phyloP scores from a whole-genome alignment of 129 eudicot species.

The Flaveria linearis region DNA sequence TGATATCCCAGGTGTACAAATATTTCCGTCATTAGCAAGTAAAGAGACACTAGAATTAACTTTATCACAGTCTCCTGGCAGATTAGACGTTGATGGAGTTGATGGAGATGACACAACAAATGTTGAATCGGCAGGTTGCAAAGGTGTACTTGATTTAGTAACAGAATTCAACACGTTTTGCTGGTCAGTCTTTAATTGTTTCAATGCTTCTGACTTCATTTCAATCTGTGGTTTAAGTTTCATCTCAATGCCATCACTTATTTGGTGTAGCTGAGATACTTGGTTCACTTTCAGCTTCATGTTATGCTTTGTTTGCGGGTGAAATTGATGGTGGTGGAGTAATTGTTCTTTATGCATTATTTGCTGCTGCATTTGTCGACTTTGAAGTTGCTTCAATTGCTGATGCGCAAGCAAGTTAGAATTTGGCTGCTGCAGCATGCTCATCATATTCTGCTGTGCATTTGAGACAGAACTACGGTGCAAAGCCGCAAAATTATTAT shows the following conservation, averaged over 20 bases:
- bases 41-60: slow-evolving; percentile 46
- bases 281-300: slow-evolving; percentile 55
- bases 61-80: slow-evolving; percentile 54
- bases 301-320: slow-evolving; percentile 49
- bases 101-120: slow-evolving; percentile 74
- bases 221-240: slow-evolving; percentile 65
- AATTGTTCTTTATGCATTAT: slow-evolving; percentile 47
- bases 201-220: slow-evolving; percentile 61
- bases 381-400: slow-evolving; percentile 61
- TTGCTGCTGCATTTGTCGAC: slow-evolving; percentile 69
- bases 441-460: slow-evolving; percentile 59
- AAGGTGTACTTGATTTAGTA: slow-evolving; percentile 62
- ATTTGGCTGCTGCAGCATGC: slow-evolving; percentile 51
- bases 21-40: slow-evolving; percentile 58
- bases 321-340: slow-evolving; percentile 57
- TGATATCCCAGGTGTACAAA: slow-evolving; percentile 94
- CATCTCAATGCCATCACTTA: slow-evolving; percentile 53
- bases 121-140: slow-evolving; percentile 81
- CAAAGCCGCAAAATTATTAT: slow-evolving; percentile 47
- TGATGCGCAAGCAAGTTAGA: slow-evolving; percentile 62
- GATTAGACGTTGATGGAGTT: slow-evolving; percentile 74
- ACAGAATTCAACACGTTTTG: slow-evolving; percentile 57
- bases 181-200: slow-evolving; percentile 72
- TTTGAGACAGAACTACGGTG: slow-evolving; percentile 66
- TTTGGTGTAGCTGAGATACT: slow-evolving; percentile 62